Base-by-base conservation (phyloP, 345 rosid genomes). In the Eucalyptus curtisii region DNA sequence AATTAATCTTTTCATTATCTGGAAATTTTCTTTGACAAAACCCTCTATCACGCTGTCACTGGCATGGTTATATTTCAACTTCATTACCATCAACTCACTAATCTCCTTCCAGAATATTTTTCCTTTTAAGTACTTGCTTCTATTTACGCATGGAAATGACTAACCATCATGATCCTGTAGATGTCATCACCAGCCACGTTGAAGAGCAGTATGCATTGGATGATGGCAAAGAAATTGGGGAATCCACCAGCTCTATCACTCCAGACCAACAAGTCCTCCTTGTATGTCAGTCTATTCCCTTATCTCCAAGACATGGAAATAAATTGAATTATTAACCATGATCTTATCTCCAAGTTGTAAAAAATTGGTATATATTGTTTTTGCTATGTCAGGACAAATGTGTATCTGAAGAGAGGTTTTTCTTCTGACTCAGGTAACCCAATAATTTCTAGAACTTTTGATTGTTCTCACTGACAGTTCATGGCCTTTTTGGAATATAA, bases 371-470 rank as follows among this genome's bases (percentile, higher is more conserved):
- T 44, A 27, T 25, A 80, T 31, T 86, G 66, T 47, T 88, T 87
- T 85, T 81, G 89, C 44, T 52, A 42, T 91, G 57, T 86, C 94
- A 96, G 99, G 90, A 92, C 94, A 82, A 93, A 91, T 88, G 88
- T 87, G 87, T 92, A 88, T 42, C 90, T 90, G 89, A 93, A 87
- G 84, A 95, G 98, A 92, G 96, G 94, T 84, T 96, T 92, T 92
- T 91, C 99, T 86, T 94, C 99, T 57, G 93, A 92, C 89, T 93
- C 99, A 90, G 99, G 99, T 96, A 88, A 87, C 42, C 47, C 79
- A 33, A 22, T 50, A 37, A 47, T 88, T 90, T 37, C 59, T 42
- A 19, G 49, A 37, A 53, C 22, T 52, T 45, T 53, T 42, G 50
- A 20, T 86, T 61, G 19, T 85, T 25, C 22, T 49, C 33, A 37